These are phyloP conservation scores for Neostapfia colusana DNA, from an alignment of 176 grass and related monocot genomes.

Conservation along the genomic window DNA sequence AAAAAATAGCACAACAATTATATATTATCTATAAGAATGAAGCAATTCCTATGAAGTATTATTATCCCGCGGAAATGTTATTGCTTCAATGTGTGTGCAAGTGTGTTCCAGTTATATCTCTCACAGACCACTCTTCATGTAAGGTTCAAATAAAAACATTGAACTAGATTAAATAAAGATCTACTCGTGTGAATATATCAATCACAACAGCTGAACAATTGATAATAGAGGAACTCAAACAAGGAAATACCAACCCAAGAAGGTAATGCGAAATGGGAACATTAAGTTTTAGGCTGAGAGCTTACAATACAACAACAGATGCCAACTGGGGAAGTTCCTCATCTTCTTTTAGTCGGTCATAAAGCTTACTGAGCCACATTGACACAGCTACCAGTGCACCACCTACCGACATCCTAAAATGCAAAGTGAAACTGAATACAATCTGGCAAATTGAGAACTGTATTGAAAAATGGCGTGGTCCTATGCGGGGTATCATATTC, in stretches of 20 bases:
- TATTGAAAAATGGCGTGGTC: too few relatives aligned
- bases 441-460: conserved; percentile 11
- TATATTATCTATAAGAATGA: neutral
- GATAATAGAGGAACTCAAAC: conserved; percentile 12
- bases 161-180: conserved; percentile 12
- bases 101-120: conserved; percentile 7
- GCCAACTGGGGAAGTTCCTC: conserved; percentile 80
- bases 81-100: neutral
- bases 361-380: conserved; percentile 82
- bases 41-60: neutral
- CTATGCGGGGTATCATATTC: too few relatives aligned
- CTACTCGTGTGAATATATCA: neutral
- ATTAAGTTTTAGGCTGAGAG: conserved; percentile 1
- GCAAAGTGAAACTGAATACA: conserved; percentile 26
- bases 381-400: conserved; percentile 78
- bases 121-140: neutral
- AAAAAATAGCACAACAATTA: neutral
- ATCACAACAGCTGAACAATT: neutral
- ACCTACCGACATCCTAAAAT: conserved; percentile 87
- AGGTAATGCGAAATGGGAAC: neutral
- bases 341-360: conserved; percentile 58
- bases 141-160: conserved; percentile 16
- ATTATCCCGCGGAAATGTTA: neutral
- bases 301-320: conserved; percentile 85
- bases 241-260: neutral